Conservation (phyloP, 768 basidiomycete genomes). For the Cubamyces lactineus region DNA sequence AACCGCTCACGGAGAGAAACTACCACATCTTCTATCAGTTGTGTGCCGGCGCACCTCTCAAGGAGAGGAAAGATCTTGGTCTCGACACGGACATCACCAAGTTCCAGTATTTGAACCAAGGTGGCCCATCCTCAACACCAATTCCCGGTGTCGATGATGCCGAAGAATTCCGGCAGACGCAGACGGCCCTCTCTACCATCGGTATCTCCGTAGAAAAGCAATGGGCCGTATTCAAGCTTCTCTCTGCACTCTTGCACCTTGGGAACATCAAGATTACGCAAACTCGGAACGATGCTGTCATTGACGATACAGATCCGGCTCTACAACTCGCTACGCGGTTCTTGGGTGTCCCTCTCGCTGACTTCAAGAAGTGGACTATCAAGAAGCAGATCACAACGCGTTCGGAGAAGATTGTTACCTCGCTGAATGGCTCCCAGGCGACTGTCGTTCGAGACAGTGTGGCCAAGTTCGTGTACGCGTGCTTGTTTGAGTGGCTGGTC, state of each 20-base stretch:
- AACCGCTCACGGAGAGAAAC: slow-evolving; percentile 95
- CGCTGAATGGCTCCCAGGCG: slow-evolving; percentile 85
- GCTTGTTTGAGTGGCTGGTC: slow-evolving; percentile 98
- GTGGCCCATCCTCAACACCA: slow-evolving; percentile 83
- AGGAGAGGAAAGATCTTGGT: slow-evolving; percentile 94
- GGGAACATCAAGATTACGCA: slow-evolving; percentile 94
- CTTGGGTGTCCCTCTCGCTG: slow-evolving; percentile 84
- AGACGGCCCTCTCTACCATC: slow-evolving; percentile 94
- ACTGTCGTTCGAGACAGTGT: slow-evolving; percentile 95
- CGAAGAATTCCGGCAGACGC: slow-evolving; percentile 92
- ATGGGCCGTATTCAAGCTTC: slow-evolving; percentile 95
- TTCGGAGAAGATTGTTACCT: slow-evolving; percentile 92
- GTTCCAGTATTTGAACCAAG: slow-evolving; percentile 93
- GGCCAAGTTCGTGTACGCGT: slow-evolving; percentile 98
- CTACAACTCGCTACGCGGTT: slow-evolving; percentile 84
- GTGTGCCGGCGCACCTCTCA: slow-evolving; percentile 93
- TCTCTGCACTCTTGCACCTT: slow-evolving; percentile 94
- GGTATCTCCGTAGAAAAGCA: slow-evolving; percentile 98
- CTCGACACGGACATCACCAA: slow-evolving; percentile 83
- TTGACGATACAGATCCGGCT: slow-evolving; percentile 83
- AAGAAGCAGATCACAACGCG: slow-evolving; percentile 97
- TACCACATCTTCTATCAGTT: slow-evolving; percentile 99
- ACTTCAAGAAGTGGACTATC: slow-evolving; percentile 99
- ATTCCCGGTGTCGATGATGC: slow-evolving; percentile 94
- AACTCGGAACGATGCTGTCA: slow-evolving; percentile 76